Conservation (phyloP, 352 stramenopile genomes). For the Pythium rishiriense region DNA sequence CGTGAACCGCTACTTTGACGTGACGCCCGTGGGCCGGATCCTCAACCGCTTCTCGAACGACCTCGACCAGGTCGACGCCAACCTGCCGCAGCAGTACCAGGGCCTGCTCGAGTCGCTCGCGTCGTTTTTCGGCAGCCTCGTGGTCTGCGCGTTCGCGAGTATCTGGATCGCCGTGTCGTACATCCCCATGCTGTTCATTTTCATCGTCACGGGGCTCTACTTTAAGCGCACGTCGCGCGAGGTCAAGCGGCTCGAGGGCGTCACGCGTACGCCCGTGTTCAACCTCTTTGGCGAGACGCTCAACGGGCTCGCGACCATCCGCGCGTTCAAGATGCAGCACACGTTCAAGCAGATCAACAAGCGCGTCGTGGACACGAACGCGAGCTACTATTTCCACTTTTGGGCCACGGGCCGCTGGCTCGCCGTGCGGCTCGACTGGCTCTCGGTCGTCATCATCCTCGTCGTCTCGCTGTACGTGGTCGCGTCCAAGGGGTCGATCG, state of each 20-base stretch:
- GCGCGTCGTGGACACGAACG: conserved; percentile 38
- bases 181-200: conserved; percentile 53
- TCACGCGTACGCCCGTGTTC: conserved; percentile 90
- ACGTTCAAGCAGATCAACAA: conserved; percentile 36
- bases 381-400: conserved; percentile 44
- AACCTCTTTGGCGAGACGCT: conserved; percentile 92
- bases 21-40: conserved; percentile 64
- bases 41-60: conserved; percentile 71
- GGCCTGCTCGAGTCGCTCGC: conserved; percentile 35
- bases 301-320: conserved; percentile 91
- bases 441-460: conserved; percentile 83
- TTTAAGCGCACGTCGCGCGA: conserved; percentile 83
- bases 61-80: conserved; percentile 53
- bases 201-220: conserved; percentile 65
- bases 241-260: conserved; percentile 93
- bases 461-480: conserved; percentile 87
- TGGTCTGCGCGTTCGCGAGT: conserved; percentile 39
- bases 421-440: conserved; percentile 86
- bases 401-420: conserved; percentile 85
- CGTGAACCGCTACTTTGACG: conserved; percentile 67
- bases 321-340: conserved; percentile 54
- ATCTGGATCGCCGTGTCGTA: conserved; percentile 49
- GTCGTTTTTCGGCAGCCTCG: conserved; percentile 31
- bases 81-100: conserved; percentile 43
- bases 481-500: conserved; percentile 38